Conservation (phyloP, 768 basidiomycete species). For the Mycena amicta region DNA sequence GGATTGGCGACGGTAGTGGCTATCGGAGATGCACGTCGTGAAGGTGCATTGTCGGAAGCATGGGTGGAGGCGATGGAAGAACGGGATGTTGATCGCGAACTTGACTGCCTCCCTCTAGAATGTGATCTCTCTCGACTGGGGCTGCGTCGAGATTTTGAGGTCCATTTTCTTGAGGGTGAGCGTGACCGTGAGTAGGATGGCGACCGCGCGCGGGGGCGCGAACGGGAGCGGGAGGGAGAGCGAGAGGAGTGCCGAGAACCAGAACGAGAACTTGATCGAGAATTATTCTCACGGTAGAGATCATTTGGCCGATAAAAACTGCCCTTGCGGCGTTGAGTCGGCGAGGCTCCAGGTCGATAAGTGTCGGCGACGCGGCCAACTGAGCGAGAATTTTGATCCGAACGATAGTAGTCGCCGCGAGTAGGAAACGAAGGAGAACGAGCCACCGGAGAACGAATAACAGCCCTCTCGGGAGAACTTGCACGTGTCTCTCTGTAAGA, state of each 20-base stretch:
- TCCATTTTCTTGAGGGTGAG: constrained; percentile 18
- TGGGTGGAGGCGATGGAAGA: constrained; percentile 61
- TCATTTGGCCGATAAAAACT: constrained; percentile 8
- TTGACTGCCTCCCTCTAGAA: neutral
- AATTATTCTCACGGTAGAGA: constrained; percentile 1
- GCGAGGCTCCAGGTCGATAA: constrained; percentile 52
- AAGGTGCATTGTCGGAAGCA: constrained; percentile 41
- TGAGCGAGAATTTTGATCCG: constrained; percentile 43
- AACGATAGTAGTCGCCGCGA: too few relatives aligned
- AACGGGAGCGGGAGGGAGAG: constrained; percentile 17
- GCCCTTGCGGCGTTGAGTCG: constrained; percentile 23
- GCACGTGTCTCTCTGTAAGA: constrained; percentile 25
- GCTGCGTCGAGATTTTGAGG: too few relatives aligned
- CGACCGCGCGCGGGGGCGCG: constrained; percentile 13
- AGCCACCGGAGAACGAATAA: neutral
- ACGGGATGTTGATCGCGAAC: constrained; percentile 29
- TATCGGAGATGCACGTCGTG: constrained; percentile 16
- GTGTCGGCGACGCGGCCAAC: constrained; percentile 45
- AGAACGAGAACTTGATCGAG: constrained; percentile 30
- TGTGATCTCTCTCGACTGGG: neutral
- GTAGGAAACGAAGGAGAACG: constrained; percentile 24
- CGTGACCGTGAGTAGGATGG: constrained; percentile 17
- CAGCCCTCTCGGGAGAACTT: constrained; percentile 38
- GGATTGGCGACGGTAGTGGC: constrained; percentile 7
- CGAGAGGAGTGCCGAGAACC: constrained; percentile 26